phyloP scores from a whole-genome alignment of 1,284 basidiomycete genomes.

The Athelia psychrophila region DNA sequence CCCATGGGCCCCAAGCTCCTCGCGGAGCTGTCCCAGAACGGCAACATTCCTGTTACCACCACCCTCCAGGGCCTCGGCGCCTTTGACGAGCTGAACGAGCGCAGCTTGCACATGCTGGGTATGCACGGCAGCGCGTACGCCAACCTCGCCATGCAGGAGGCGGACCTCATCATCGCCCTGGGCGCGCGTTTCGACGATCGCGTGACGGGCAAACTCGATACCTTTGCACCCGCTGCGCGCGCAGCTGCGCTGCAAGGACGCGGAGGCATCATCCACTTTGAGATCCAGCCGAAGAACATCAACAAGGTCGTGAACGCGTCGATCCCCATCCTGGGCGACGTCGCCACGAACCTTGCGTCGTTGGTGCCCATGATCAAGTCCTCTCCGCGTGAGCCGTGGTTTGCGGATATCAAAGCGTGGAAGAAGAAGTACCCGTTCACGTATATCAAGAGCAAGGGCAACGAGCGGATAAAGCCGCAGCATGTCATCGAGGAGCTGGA shows the following conservation, averaged over 20 bases:
- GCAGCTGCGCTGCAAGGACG: slow-evolving; percentile 84
- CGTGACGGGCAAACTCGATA: slow-evolving; percentile 89
- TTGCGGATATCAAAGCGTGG: slow-evolving; percentile 80
- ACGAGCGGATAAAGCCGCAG: slow-evolving; percentile 89
- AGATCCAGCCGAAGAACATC: slow-evolving; percentile 98
- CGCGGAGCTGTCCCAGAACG: slow-evolving; percentile 76
- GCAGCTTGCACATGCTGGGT: slow-evolving; percentile 95
- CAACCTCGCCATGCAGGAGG: slow-evolving; percentile 96
- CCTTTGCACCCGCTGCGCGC: slow-evolving; percentile 89
- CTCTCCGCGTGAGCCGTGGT: slow-evolving; percentile 76
- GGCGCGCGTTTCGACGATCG: slow-evolving; percentile 98
- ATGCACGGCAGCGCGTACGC: slow-evolving; percentile 99
- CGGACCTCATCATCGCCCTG: slow-evolving; percentile 96
- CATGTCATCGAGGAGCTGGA: slow-evolving; percentile 95
- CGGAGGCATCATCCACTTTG: slow-evolving; percentile 98
- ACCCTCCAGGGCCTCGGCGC: slow-evolving; percentile 95
- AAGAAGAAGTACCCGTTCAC: slow-evolving; percentile 92
- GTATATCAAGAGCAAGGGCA: slow-evolving; percentile 65
- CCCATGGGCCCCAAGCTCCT: slow-evolving; percentile 85
- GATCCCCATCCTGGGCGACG: slow-evolving; percentile 93
- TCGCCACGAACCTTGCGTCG: slow-evolving; percentile 77
- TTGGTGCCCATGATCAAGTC: slow-evolving; percentile 79
- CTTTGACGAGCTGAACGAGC: slow-evolving; percentile 89
- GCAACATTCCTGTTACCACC: slow-evolving; percentile 96
- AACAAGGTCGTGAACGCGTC: slow-evolving; percentile 98